phyloP scores from a whole-genome alignment of 495 filamentous ascomycete genomes.

The Tuber aestivum region DNA sequence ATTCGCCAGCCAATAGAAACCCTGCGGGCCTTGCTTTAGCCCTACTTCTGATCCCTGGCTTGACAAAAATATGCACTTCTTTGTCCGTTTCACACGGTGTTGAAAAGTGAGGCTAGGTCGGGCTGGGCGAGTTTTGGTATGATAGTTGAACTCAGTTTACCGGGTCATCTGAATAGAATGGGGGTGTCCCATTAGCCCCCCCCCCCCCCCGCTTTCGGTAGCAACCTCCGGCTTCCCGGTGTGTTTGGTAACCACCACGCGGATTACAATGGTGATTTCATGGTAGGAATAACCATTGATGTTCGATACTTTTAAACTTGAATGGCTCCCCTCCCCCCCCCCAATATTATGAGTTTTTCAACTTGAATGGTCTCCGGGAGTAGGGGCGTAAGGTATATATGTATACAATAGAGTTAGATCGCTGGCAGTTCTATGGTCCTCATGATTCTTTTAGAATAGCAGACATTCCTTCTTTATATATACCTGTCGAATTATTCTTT shows the following conservation, averaged over 20 bases:
- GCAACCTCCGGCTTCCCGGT: not conserved
- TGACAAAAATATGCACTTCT: not conserved
- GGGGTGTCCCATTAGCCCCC: not conserved
- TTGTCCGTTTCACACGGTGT: not conserved
- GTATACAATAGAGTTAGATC: not conserved
- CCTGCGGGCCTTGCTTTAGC: not conserved
- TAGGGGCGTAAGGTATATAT: not conserved
- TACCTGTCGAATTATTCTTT: not conserved
- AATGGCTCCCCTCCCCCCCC: not conserved
- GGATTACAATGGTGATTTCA: not conserved
- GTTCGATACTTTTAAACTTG: not conserved
- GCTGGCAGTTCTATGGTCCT: not conserved
- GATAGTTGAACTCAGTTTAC: not conserved
- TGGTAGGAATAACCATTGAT: not conserved
- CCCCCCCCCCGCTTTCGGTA: not conserved
- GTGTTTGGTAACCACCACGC: not conserved
- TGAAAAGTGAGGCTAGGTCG: not conserved
- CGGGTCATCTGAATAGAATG: not conserved
- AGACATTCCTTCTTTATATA: not conserved
- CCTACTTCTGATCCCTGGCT: not conserved
- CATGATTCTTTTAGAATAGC: not conserved
- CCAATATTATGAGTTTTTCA: not conserved
- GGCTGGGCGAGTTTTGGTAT: not conserved
- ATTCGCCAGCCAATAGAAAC: not conserved
- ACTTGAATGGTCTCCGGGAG: not conserved